These are phyloP conservation scores for Exophiala phaeomuriformis DNA, from an alignment of 2,329 filamentous ascomycete species.

Conservation along the genomic window DNA sequence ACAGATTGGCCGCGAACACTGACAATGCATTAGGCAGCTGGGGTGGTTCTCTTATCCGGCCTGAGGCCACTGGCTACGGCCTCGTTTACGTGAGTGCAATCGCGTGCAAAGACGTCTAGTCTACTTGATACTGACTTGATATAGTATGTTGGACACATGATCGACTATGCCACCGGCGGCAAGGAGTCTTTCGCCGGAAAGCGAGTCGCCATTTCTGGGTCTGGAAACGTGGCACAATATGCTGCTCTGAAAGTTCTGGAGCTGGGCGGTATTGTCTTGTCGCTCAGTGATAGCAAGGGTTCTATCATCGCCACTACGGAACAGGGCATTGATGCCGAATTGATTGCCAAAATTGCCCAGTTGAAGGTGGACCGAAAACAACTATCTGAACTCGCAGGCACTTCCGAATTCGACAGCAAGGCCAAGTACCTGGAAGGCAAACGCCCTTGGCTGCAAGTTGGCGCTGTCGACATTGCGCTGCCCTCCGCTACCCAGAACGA, in stretches of 20 bases:
- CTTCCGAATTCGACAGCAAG: constrained; percentile 50
- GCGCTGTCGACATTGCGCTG: constrained; percentile 81
- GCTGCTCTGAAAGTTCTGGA: constrained; percentile 94
- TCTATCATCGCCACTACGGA: constrained; percentile 66
- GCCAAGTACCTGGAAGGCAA: constrained; percentile 84
- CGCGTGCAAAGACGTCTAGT: neutral
- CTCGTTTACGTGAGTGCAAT: constrained; percentile 65
- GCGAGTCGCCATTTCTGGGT: constrained; percentile 90
- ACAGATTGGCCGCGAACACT: neutral
- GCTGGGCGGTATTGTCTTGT: constrained; percentile 86
- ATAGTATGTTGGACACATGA: constrained; percentile 87
- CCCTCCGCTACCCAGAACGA: constrained; percentile 97
- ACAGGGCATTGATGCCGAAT: constrained; percentile 66
- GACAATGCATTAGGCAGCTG: constrained; percentile 49
- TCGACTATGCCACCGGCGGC: constrained; percentile 69
- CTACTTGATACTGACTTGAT: neutral
- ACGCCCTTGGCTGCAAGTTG: constrained; percentile 85
- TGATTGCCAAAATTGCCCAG: constrained; percentile 69
- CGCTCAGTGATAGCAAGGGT: constrained; percentile 88
- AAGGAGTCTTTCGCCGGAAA: constrained; percentile 83
- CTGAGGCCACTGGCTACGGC: constrained; percentile 94
- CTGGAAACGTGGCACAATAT: constrained; percentile 96
- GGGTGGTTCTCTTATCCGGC: constrained; percentile 90
- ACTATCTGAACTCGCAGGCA: constrained; percentile 62
- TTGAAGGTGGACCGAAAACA: constrained; percentile 84